These are phyloP conservation scores for Coccomyxa sp. DNA, from an alignment of 139 green algal genomes.

Conservation along the genomic window DNA sequence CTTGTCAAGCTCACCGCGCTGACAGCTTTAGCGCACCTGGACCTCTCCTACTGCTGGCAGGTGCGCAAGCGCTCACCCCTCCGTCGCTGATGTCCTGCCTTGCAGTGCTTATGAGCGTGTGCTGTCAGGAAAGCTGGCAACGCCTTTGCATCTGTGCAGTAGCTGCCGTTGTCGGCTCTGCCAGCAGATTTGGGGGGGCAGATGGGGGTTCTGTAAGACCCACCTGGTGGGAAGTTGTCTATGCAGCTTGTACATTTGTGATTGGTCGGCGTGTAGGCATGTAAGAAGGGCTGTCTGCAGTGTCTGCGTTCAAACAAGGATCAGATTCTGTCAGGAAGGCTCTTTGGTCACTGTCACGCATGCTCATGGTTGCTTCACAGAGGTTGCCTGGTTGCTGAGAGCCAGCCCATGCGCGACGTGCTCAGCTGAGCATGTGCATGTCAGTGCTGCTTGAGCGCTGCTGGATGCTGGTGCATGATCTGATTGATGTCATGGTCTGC, in stretches of 20 bases:
- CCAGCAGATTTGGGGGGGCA: not conserved
- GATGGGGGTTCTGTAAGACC: not conserved
- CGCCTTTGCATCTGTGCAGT: not conserved
- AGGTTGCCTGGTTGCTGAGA: not conserved
- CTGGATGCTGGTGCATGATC: not conserved
- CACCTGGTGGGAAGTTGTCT: not conserved
- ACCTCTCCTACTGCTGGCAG: conserved; percentile 39
- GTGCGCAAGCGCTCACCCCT: not conserved
- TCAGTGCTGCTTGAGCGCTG: too few relatives aligned
- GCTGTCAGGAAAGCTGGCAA: not conserved
- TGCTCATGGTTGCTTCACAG: not conserved
- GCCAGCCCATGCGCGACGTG: not conserved
- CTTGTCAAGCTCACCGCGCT: conserved; percentile 17
- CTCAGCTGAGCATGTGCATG: not conserved
- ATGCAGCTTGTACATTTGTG: not conserved
- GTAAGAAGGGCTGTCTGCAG: not conserved
- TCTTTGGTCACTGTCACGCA: not conserved
- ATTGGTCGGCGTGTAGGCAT: not conserved
- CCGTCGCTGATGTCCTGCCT: not conserved
- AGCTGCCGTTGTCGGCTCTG: not conserved
- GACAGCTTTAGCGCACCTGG: conserved; percentile 3
- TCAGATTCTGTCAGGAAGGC: not conserved
- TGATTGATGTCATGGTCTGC: not conserved
- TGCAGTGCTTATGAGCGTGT: not conserved
- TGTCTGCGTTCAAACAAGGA: not conserved